Evolutionary conservation across 2,329 filamentous ascomycete genomes (phyloP).

Genomic region (Fusarium napiforme): DNA sequence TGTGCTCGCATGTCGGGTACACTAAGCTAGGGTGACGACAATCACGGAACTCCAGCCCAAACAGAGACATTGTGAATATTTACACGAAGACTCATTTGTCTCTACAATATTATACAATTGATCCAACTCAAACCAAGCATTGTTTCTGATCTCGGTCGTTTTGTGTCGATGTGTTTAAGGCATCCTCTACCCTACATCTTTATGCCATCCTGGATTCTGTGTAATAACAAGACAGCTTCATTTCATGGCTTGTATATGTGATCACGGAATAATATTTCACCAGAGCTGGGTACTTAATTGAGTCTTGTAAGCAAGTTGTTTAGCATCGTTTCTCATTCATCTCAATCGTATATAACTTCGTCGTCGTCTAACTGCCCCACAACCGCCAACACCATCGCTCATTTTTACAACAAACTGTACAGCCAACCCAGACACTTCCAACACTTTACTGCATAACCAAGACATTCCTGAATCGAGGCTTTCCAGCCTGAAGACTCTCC

Average conservation of each 20-base stretch:
- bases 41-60: background rate
- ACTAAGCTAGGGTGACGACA: too few relatives aligned
- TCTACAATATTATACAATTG: rapidly evolving
- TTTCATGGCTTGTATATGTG: background rate
- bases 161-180: too few relatives aligned
- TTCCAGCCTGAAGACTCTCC: constrained; percentile 53
- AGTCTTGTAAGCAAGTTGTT: background rate
- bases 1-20: rapidly evolving
- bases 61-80: rapidly evolving
- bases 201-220: background rate
- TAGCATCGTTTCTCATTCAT: background rate
- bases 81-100: rapidly evolving
- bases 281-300: rapidly evolving
- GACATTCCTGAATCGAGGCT: constrained; percentile 59
- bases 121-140: background rate
- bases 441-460: constrained; percentile 43
- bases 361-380: background rate
- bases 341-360: background rate
- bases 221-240: background rate
- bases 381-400: background rate
- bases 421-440: background rate
- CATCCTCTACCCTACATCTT: background rate
- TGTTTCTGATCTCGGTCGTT: too few relatives aligned
- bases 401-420: background rate
- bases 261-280: background rate